A percentile compares a stretch with the other conserved stretches of the same genome.
Evolutionary conservation across 768 basidiomycete genomes (phyloP).

Genomic region (Hygrocybe punicea): DNA sequence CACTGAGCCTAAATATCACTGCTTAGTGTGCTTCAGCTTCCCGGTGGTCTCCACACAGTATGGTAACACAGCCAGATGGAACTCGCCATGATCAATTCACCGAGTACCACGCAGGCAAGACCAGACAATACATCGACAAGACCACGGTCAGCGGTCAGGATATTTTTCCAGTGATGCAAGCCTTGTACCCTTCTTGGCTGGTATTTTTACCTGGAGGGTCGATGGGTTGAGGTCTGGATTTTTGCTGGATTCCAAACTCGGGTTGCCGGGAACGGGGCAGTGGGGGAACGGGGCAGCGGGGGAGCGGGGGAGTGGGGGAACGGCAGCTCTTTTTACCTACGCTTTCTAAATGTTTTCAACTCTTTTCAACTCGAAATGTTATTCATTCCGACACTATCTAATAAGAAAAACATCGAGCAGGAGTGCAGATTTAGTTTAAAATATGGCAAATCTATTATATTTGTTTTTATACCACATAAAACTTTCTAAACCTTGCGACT

Average conservation of each 20-base stretch:
- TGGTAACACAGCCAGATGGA: slow-evolving; percentile 69
- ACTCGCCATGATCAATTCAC: slow-evolving; percentile 80
- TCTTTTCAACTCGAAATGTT: too few relatives aligned
- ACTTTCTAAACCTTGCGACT: too few relatives aligned
- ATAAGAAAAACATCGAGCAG: too few relatives aligned
- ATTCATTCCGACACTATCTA: too few relatives aligned
- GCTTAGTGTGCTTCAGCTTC: slow-evolving; percentile 76
- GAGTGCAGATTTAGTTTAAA: too few relatives aligned
- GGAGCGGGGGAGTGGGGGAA: too few relatives aligned
- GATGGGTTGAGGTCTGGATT: slow-evolving; percentile 90
- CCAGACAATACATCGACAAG: slow-evolving; percentile 81
- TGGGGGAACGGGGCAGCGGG: too few relatives aligned
- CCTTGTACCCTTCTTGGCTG: slow-evolving; percentile 84
- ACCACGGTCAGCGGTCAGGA: slow-evolving; percentile 86
- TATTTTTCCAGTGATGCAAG: slow-evolving; percentile 84
- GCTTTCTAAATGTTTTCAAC: too few relatives aligned
- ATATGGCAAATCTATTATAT: too few relatives aligned
- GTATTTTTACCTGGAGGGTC: slow-evolving; percentile 89
- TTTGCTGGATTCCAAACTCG: slow-evolving; percentile 83
- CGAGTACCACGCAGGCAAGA: slow-evolving; percentile 82
- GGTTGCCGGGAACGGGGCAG: too few relatives aligned
- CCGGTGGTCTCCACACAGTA: slow-evolving; percentile 79
- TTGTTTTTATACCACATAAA: too few relatives aligned
- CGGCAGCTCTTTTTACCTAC: too few relatives aligned
- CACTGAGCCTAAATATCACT: slow-evolving; percentile 5